Percentiles rank a stretch among this genome's conserved stretches.
Conservation (phyloP, 2,329 filamentous ascomycete genomes). For the Pseudonectria foliicola region DNA sequence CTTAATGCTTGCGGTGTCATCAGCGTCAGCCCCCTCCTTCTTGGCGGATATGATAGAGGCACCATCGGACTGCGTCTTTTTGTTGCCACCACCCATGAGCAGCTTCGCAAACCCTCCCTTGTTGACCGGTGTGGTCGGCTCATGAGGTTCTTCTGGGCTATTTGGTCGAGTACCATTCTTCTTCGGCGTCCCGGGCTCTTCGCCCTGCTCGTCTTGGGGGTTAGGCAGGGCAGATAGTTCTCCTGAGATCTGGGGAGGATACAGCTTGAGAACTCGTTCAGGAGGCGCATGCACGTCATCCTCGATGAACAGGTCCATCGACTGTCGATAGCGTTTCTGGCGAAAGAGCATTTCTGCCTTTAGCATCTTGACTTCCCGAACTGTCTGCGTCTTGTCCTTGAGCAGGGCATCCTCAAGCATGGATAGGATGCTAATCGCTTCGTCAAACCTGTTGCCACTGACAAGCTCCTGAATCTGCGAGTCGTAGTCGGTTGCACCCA, state of each 20-base stretch:
- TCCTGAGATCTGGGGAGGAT: constrained; percentile 77
- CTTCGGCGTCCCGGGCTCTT: constrained; percentile 23
- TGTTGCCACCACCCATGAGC: constrained; percentile 38
- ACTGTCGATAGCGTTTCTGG: constrained; percentile 72
- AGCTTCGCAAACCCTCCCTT: constrained; percentile 47
- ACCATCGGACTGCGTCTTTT: constrained; percentile 43
- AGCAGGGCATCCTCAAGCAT: constrained; percentile 92
- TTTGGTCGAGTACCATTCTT: constrained; percentile 23
- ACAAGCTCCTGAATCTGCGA: constrained; percentile 80
- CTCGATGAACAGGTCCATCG: constrained; percentile 79
- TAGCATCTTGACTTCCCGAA: constrained; percentile 81
- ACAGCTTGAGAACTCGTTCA: constrained; percentile 78
- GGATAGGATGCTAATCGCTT: constrained; percentile 79
- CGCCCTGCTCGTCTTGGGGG: constrained; percentile 35
- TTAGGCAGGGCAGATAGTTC: constrained; percentile 56
- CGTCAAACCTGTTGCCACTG: constrained; percentile 67
- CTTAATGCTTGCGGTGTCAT: constrained; percentile 48
- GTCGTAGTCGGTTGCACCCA: constrained; percentile 89
- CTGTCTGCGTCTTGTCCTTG: constrained; percentile 69
- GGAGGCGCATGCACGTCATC: constrained; percentile 85
- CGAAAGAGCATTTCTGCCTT: constrained; percentile 85
- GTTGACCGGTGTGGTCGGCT: constrained; percentile 30
- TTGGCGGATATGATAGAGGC: constrained; percentile 55
- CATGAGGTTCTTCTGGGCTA: constrained; percentile 20
- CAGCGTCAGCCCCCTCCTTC: constrained; percentile 41